phyloP scores from a whole-genome alignment of 2,329 filamentous ascomycete species.

The Teratosphaeria pseudoeucalypti region DNA sequence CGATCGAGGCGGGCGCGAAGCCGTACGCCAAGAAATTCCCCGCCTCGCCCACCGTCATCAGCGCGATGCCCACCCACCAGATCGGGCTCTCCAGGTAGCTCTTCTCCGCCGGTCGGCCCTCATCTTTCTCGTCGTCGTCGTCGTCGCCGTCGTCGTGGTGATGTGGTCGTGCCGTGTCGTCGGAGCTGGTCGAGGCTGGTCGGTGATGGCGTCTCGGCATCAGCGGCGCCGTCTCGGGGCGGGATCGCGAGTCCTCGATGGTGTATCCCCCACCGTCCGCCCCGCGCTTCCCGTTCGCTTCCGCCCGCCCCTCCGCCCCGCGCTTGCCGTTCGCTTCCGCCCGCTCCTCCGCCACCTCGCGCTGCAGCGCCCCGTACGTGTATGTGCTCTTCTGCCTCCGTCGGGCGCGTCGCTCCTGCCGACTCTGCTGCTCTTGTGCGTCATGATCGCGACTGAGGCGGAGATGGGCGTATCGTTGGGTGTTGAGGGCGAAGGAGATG shows the following conservation, averaged over 20 bases:
- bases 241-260: conserved; percentile 27
- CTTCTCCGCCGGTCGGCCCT: conserved; percentile 40
- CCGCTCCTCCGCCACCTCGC: conserved; percentile 24
- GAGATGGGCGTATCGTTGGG: conserved; percentile 91
- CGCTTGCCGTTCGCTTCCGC: conserved; percentile 12
- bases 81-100: conserved; percentile 84
- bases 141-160: no score
- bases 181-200: conserved; percentile 28
- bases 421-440: conserved; percentile 33
- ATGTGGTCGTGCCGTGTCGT: conserved; percentile 29
- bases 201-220: conserved; percentile 38
- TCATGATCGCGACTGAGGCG: conserved; percentile 63
- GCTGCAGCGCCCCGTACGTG: conserved; percentile 36
- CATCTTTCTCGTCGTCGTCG: conserved; percentile 21
- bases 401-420: conserved; percentile 29
- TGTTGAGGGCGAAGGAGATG: conserved; percentile 91
- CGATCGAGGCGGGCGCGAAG: conserved; percentile 93
- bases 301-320: conserved; percentile 8
- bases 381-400: conserved; percentile 18
- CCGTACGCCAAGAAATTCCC: conserved; percentile 97
- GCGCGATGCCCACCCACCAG: conserved; percentile 89
- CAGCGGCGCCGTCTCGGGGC: conserved; percentile 43
- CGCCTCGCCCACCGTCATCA: conserved; percentile 87
- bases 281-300: conserved; percentile 10
- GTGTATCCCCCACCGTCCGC: conserved; percentile 17